Conservation (phyloP, 148 eudicot species). For the Chenopodium album region DNA sequence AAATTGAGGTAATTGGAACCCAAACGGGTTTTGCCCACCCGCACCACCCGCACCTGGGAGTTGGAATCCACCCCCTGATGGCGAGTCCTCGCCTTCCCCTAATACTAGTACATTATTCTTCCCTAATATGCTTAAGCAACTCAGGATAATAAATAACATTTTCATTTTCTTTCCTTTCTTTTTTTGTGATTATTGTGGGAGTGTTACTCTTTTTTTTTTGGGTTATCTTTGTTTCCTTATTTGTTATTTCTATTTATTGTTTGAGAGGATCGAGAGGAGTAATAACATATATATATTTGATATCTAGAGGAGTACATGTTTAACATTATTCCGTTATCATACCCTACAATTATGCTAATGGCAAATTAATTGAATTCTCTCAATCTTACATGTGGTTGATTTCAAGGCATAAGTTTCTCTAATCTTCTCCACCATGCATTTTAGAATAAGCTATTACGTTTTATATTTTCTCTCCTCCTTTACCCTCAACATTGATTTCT, state of each 20-base stretch:
- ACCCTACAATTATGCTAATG: too few relatives aligned
- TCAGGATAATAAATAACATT: not conserved
- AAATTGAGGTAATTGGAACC: not conserved
- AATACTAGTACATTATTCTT: not conserved
- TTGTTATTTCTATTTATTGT: too few relatives aligned
- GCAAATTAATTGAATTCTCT: not conserved
- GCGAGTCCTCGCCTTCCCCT: too few relatives aligned
- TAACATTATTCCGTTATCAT: too few relatives aligned
- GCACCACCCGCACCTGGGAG: too few relatives aligned
- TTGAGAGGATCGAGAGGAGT: too few relatives aligned
- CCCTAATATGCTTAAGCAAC: not conserved
- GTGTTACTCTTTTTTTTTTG: not conserved
- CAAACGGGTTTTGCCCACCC: not conserved
- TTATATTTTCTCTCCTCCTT: too few relatives aligned
- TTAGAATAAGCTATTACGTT: not conserved
- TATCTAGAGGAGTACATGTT: too few relatives aligned
- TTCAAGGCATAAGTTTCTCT: not conserved
- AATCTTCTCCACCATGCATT: not conserved
- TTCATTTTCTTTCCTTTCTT: not conserved
- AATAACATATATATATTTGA: too few relatives aligned
- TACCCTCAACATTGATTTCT: constrained; percentile 1
- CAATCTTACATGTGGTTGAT: not conserved
- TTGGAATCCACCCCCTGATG: too few relatives aligned
- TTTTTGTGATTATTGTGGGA: not conserved
- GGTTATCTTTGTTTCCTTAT: not conserved